Evolutionary conservation across 2,329 filamentous ascomycete genomes (phyloP).

Genomic region (Leptoxyphium fumago): DNA sequence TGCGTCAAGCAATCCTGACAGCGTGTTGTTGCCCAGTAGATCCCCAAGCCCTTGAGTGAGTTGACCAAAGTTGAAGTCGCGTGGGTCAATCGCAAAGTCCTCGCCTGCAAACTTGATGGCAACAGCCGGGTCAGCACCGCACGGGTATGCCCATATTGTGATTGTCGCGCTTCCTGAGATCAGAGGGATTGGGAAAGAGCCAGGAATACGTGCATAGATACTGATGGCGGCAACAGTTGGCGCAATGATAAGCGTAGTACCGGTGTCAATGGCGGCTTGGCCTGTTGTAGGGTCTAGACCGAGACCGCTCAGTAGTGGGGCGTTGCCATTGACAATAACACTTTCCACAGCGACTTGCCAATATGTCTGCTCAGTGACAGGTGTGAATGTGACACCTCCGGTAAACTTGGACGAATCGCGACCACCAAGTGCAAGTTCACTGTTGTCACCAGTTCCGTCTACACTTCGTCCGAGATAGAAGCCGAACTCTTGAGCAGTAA

Average conservation of each 20-base stretch:
- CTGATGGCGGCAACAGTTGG: constrained; percentile 15
- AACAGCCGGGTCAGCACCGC: constrained; percentile 15
- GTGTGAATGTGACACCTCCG: constrained; percentile 10
- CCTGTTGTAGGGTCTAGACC: constrained; percentile 6
- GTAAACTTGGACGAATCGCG: constrained; percentile 11
- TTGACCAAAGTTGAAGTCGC: constrained; percentile 12
- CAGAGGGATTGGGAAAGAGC: constrained; percentile 15
- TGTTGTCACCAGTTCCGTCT: constrained; percentile 8
- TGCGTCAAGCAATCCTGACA: constrained; percentile 2
- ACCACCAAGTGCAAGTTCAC: constrained; percentile 14
- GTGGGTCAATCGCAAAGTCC: constrained; percentile 11
- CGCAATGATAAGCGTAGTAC: constrained; percentile 20
- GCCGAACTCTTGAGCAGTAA: constrained; percentile 14
- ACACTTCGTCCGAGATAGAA: constrained; percentile 15
- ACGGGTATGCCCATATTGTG: constrained; percentile 20
- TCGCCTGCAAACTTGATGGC: constrained; percentile 15
- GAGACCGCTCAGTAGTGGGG: background rate
- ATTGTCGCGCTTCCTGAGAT: constrained; percentile 7
- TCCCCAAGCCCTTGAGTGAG: constrained; percentile 6
- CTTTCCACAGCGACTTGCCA: constrained; percentile 15
- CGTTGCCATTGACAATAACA: constrained; percentile 2
- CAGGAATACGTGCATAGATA: constrained; percentile 21
- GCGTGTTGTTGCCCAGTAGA: constrained; percentile 5
- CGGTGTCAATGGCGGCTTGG: constrained; percentile 14
- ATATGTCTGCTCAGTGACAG: constrained; percentile 13